phyloP scores from a whole-genome alignment of 345 rosid genomes.

The Syzygium oleosum region DNA sequence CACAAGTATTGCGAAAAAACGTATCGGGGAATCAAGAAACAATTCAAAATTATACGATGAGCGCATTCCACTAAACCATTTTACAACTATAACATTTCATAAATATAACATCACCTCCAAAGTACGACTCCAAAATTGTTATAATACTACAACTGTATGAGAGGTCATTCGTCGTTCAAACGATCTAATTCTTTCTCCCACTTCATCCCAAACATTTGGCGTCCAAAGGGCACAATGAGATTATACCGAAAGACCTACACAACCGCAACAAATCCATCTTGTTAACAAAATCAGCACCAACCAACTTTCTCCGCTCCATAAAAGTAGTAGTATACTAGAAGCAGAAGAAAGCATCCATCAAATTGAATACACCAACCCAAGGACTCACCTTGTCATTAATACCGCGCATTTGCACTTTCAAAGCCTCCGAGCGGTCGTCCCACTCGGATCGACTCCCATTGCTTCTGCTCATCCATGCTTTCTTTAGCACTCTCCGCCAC shows the following conservation, averaged over 20 bases:
- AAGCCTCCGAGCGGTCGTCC: constrained; percentile 29
- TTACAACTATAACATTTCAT: background rate
- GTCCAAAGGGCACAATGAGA: constrained; percentile 79
- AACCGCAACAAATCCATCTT: background rate
- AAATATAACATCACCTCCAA: background rate
- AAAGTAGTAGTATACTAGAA: background rate
- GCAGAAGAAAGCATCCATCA: background rate
- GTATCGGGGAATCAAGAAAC: background rate
- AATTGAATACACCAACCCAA: background rate
- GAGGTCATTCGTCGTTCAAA: constrained; percentile 18
- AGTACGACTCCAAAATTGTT: background rate
- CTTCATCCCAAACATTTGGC: constrained; percentile 79
- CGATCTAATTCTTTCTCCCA: constrained; percentile 82
- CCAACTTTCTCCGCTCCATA: background rate
- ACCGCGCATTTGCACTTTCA: constrained; percentile 48
- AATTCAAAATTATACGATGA: background rate
- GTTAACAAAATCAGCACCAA: background rate
- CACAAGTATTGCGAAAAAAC: constrained; percentile 13
- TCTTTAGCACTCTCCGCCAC: constrained; percentile 66
- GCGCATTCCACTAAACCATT: background rate
- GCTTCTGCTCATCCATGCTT: constrained; percentile 52
- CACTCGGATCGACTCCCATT: constrained; percentile 41
- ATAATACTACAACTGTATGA: background rate
- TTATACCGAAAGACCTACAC: constrained; percentile 77
- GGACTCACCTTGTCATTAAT: constrained; percentile 62